phyloP scores from a whole-genome alignment of 202 grass and related monocot species.

The Bolboschoenoplectus hybrid region DNA sequence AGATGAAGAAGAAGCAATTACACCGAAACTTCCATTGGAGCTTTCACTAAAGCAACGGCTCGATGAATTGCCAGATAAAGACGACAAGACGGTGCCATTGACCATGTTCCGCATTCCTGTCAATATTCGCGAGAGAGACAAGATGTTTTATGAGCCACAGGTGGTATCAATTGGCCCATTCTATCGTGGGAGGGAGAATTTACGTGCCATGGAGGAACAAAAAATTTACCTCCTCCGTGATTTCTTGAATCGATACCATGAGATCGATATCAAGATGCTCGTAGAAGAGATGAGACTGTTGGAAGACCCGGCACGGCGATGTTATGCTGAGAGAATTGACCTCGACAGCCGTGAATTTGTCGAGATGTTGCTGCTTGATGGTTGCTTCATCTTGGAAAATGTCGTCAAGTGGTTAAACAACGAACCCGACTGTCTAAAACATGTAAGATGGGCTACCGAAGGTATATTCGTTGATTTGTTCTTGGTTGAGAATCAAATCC shows the following conservation, averaged over 20 bases:
- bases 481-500: conserved; percentile 35
- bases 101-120: conserved; percentile 60
- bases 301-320: neutral
- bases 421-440: neutral
- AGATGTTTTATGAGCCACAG: conserved; percentile 62
- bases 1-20: neutral
- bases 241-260: neutral
- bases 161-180: conserved; percentile 70
- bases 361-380: conserved; percentile 24
- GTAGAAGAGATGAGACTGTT: conserved; percentile 18
- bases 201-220: conserved; percentile 68
- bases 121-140: conserved; percentile 47
- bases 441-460: neutral
- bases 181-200: conserved; percentile 44
- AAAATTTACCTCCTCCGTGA: conserved; percentile 45
- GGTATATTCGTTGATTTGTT: neutral
- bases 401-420: neutral
- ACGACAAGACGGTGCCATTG: conserved; percentile 50
- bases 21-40: conserved; percentile 30
- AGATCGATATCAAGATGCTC: neutral
- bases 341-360: conserved; percentile 14
- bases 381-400: conserved; percentile 32
- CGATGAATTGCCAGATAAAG: conserved; percentile 42
- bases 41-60: conserved; percentile 36
- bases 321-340: conserved; percentile 1